Percentiles rank a stretch among this genome's conserved stretches.
Conservation (phyloP, 371 early-diverging fungal species). For the Mucor plumbeus region DNA sequence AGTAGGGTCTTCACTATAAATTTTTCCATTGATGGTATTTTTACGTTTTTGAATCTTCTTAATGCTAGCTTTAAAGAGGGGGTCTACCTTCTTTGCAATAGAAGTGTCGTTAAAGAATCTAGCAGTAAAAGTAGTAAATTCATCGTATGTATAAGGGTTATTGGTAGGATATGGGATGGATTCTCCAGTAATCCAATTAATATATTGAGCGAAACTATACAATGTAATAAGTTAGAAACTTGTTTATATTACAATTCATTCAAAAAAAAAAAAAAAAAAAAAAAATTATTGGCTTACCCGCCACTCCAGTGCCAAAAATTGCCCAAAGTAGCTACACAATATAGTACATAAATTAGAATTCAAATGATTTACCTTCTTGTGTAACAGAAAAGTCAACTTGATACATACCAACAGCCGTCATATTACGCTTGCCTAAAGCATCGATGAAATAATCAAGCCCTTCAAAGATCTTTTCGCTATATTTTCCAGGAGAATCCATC, state of each 20-base stretch:
- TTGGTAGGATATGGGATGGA: neutral
- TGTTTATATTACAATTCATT: no score
- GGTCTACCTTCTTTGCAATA: neutral
- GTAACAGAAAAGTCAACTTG: neutral
- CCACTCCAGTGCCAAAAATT: neutral
- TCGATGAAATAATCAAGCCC: neutral
- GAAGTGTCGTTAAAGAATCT: neutral
- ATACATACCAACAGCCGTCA: constrained; percentile 1
- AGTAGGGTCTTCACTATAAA: neutral
- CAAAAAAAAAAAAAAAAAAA: no score
- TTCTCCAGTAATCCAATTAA: neutral
- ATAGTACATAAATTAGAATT: neutral
- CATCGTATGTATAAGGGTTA: neutral
- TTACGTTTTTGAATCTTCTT: neutral
- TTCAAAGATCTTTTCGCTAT: neutral
- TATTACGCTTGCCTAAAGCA: constrained; percentile 2
- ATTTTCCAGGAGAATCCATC: neutral
- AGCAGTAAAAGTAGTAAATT: neutral
- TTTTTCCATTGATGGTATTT: neutral
- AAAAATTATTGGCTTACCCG: neutral
- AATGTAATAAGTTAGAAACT: no score
- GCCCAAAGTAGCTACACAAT: neutral
- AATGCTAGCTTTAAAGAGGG: neutral
- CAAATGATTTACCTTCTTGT: neutral
- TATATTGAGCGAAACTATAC: neutral